phyloP scores from a whole-genome alignment of 2,329 filamentous ascomycete species.

The Trichoderma polysporum region DNA sequence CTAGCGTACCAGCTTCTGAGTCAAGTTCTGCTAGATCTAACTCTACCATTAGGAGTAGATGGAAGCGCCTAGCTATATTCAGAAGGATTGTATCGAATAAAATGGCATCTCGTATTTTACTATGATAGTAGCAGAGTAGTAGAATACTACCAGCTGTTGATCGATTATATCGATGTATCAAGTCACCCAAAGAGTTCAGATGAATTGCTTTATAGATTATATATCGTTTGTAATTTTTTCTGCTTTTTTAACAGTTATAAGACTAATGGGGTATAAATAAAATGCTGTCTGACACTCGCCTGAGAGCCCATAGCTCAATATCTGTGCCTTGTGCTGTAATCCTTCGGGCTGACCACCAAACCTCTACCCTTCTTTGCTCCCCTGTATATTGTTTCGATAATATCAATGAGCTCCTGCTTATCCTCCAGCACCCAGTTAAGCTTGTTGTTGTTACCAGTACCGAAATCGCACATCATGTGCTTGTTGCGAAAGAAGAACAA shows the following conservation, averaged over 20 bases:
- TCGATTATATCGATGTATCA: too few species aligned
- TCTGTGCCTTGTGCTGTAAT: conserved; percentile 25
- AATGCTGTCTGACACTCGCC: not conserved
- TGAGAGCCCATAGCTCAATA: conserved; percentile 17
- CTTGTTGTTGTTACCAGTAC: conserved; percentile 98
- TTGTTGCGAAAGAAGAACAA: conserved; percentile 99
- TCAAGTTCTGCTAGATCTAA: not conserved
- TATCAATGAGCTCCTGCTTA: conserved; percentile 98
- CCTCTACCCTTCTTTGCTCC: conserved; percentile 98
- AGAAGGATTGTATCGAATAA: not conserved
- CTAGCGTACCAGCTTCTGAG: not conserved
- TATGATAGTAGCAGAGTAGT: too few species aligned
- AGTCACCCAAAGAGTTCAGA: too few species aligned
- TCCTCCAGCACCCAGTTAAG: conserved; percentile 92
- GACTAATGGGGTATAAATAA: conserved; percentile 5
- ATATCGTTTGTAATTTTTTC: not conserved
- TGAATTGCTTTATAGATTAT: too few species aligned
- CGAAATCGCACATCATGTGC: conserved; percentile 98
- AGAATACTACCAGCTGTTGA: too few species aligned
- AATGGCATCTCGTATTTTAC: not conserved
- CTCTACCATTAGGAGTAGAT: too few species aligned
- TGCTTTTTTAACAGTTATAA: not conserved
- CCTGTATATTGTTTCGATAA: conserved; percentile 95
- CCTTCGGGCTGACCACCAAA: conserved; percentile 95
- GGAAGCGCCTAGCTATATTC: not conserved